Base-by-base conservation (phyloP, 1,139 yeast species). In the Taphrina wiesneri region DNA sequence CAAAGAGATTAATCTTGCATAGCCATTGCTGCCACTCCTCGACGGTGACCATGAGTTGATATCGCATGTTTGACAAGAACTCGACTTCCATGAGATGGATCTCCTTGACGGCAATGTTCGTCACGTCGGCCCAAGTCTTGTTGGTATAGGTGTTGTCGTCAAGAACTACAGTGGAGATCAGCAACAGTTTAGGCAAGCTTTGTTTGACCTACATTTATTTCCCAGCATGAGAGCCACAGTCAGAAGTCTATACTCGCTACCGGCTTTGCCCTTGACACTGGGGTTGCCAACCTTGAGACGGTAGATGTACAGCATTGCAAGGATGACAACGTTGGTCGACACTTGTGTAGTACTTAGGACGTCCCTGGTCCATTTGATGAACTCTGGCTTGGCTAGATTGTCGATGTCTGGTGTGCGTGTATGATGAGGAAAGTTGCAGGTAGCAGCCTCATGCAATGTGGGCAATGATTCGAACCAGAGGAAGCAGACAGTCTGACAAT, bases 71-170 rank as follows among this genome's bases (percentile, higher is more conserved):
- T 13, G 70, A 67, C 28, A 77, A 71, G 63, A 77, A 77, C 71
- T 77, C 79, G 36, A 74, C 83, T 77, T 92, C 98, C 76, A 85
- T 81, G 41, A 78, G 77, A 74, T 88, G 88, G 68, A 92, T 81
- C 52, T 81, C 78, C 2, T 74, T 72, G 66, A 88, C 79, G 13
- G 83, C 78, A 70, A 92, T 81, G 47, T 91, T 90, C 13, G 96
- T 88, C 51, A 96, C 96, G 62, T 90, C 93, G 28, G 93, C 84
- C 98, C 97, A 92, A 1, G 96, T 88, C 74, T 85, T 84, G 78
- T 91, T 91, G 69, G 96, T 89, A 74, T 90, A 92, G 43, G 97
- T 91, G 75, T 90, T 90, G 78, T 92, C 98, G 76, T 92, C 97
- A 72, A 90, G 88, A 75, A 54, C 59, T 54, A 45, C 11, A 23